Conservation (phyloP, 192 early-diverging fungal genomes). For the Coemansia sp. region DNA sequence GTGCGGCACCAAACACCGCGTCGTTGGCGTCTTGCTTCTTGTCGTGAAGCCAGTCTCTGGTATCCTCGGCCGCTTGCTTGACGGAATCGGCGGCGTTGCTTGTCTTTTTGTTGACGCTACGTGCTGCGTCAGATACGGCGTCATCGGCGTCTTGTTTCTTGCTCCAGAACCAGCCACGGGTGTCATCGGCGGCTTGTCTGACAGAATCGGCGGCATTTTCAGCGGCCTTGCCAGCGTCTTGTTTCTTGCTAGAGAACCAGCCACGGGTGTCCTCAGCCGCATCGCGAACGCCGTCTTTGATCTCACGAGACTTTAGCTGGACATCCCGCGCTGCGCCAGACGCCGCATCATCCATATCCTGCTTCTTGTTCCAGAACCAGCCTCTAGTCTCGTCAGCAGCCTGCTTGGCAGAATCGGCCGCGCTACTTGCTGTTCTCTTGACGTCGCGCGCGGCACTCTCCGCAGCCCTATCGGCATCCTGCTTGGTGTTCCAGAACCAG, state of each 20-base stretch:
- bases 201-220: conserved; percentile 6
- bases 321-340: background rate
- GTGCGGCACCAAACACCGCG: background rate
- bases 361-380: conserved; percentile 3
- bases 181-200: conserved; percentile 12
- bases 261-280: conserved; percentile 1
- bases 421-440: background rate
- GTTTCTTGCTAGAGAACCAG: conserved; percentile 27
- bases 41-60: conserved; percentile 8
- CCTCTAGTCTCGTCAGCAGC: conserved; percentile 5
- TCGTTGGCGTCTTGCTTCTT: conserved; percentile 16
- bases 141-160: conserved; percentile 25
- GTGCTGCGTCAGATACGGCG: background rate
- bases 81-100: conserved; percentile 11
- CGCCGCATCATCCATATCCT: background rate
- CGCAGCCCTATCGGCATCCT: conserved; percentile 10
- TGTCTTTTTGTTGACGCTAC: background rate
- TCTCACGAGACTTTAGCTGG: background rate
- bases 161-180: conserved; percentile 27
- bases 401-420: conserved; percentile 7
- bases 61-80: conserved; percentile 17
- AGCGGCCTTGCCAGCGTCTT: conserved; percentile 5
- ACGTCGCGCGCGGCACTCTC: background rate
- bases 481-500: conserved; percentile 16
- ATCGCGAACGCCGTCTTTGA: background rate